Evolutionary conservation across 2,329 filamentous ascomycete species (phyloP).

Genomic region (Mycosphaerella arachidis): DNA sequence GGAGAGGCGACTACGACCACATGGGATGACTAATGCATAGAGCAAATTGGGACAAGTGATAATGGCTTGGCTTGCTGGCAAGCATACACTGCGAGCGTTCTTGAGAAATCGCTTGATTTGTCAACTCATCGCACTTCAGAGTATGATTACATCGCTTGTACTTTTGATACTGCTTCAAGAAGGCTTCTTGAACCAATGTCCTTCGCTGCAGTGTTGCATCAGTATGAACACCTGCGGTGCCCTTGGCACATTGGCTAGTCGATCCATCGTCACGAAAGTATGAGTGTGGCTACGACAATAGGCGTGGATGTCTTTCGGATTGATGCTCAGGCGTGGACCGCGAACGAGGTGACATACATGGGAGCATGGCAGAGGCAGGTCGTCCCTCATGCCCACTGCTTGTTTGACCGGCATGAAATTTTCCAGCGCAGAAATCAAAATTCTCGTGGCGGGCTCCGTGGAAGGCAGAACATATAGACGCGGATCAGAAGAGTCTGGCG

Average conservation of each 20-base stretch:
- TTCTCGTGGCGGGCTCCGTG: neutral
- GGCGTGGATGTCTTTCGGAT: neutral
- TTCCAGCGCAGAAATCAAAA: too few relatives aligned
- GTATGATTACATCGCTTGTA: neutral
- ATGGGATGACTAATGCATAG: neutral
- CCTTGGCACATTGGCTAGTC: too few relatives aligned
- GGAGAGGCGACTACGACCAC: neutral
- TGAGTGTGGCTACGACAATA: too few relatives aligned
- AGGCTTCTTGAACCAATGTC: neutral
- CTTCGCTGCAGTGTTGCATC: neutral
- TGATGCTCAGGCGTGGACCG: too few relatives aligned
- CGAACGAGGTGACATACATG: too few relatives aligned
- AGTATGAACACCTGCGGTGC: neutral
- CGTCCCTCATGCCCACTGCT: too few relatives aligned
- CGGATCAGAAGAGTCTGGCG: neutral
- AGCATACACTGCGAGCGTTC: neutral
- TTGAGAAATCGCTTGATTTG: neutral
- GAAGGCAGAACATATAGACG: neutral
- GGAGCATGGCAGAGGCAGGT: too few relatives aligned
- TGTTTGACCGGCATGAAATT: too few relatives aligned
- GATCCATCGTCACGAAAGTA: too few relatives aligned
- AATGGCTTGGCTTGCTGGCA: neutral
- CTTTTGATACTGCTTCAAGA: neutral
- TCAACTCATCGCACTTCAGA: neutral
- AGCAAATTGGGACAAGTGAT: neutral